phyloP scores from a whole-genome alignment of 495 filamentous ascomycete species.

The Elasticomyces elasticus region DNA sequence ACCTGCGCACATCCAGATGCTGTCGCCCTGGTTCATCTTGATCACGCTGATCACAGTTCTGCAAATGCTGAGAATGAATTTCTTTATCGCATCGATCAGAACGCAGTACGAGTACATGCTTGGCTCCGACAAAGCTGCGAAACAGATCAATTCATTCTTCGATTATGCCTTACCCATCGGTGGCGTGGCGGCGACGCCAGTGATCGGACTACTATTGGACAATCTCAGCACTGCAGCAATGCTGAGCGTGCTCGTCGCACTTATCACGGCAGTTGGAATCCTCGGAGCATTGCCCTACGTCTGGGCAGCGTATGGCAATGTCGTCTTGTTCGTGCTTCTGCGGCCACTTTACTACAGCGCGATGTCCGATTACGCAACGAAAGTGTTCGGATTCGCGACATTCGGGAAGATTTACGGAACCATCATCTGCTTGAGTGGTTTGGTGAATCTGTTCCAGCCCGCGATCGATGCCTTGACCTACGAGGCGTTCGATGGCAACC shows the following conservation, averaged over 20 bases:
- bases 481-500: constrained; percentile 57
- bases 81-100: constrained; percentile 85
- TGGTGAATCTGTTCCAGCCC: constrained; percentile 80
- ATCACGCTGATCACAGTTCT: constrained; percentile 80
- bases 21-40: constrained; percentile 75
- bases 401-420: constrained; percentile 92
- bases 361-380: constrained; percentile 78
- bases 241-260: constrained; percentile 58
- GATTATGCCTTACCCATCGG: constrained; percentile 82
- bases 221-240: constrained; percentile 61
- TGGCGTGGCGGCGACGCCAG: constrained; percentile 73
- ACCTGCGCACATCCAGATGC: constrained; percentile 63
- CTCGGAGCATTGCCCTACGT: constrained; percentile 63
- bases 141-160: constrained; percentile 71
- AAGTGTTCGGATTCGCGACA: constrained; percentile 91
- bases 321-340: constrained; percentile 72
- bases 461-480: constrained; percentile 74
- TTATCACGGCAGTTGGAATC: constrained; percentile 67
- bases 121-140: constrained; percentile 43
- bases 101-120: constrained; percentile 79
- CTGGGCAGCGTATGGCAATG: constrained; percentile 65
- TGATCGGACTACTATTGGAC: constrained; percentile 79
- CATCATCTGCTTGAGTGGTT: constrained; percentile 76
- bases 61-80: constrained; percentile 94
- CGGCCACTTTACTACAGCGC: constrained; percentile 68